Percentiles rank a stretch among this genome's conserved stretches.
Conservation (phyloP, 805 yeast genomes). For the Candida ficus region DNA sequence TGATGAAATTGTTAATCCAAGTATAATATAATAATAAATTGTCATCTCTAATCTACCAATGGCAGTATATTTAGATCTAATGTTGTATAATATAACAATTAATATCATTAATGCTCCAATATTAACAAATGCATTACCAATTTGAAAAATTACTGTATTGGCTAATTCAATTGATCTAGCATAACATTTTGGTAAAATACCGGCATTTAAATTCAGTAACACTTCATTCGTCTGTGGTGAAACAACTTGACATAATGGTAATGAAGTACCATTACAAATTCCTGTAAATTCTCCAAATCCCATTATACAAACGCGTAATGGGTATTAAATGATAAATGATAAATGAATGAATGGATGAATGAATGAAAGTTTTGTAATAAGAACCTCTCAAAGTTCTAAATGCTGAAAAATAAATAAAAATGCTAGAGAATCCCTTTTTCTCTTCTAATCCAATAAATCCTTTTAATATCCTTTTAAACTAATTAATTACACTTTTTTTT, state of each 20-base stretch:
- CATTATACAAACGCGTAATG: too few relatives aligned
- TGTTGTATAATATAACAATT: slow-evolving; percentile 67
- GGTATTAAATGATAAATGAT: too few relatives aligned
- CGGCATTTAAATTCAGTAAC: slow-evolving; percentile 37
- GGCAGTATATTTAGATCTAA: slow-evolving; percentile 86
- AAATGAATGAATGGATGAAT: neutral
- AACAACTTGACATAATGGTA: slow-evolving; percentile 78
- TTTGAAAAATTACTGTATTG: slow-evolving; percentile 84
- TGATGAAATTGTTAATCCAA: slow-evolving; percentile 55
- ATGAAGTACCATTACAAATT: slow-evolving; percentile 62
- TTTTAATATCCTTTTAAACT: too few relatives aligned
- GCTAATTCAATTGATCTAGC: slow-evolving; percentile 84
- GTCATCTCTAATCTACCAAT: slow-evolving; percentile 88
- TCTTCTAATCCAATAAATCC: too few relatives aligned
- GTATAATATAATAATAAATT: slow-evolving; percentile 57
- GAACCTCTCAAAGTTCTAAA: too few relatives aligned
- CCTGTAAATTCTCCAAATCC: slow-evolving; percentile 57
- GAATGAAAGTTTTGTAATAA: too few relatives aligned
- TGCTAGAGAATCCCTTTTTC: too few relatives aligned
- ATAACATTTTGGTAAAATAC: slow-evolving; percentile 74
- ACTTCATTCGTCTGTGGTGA: slow-evolving; percentile 38
- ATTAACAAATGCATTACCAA: slow-evolving; percentile 84
- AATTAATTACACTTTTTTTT: too few relatives aligned
- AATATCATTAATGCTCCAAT: slow-evolving; percentile 65
- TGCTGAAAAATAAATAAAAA: too few relatives aligned